Conservation (phyloP, 169 alveolate genomes). For the Plasmodium vivax region DNA sequence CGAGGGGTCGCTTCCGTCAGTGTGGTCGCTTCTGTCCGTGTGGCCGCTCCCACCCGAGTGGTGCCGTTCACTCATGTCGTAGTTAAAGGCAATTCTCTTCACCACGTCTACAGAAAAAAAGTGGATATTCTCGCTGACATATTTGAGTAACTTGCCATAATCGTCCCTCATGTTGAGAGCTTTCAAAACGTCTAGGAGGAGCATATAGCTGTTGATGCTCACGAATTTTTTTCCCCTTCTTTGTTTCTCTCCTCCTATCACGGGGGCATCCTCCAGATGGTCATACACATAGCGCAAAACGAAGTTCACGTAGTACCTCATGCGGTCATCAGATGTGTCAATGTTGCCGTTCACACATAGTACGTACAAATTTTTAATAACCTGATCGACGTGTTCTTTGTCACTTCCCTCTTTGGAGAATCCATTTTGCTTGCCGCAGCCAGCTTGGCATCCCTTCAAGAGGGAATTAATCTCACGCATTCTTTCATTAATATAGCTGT, state of each 20-base stretch:
- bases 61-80: not conserved
- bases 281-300: constrained; percentile 13
- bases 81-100: constrained; percentile 41
- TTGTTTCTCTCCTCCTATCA: not conserved
- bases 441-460: not conserved
- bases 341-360: constrained; percentile 70
- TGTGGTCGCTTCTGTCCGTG: no score
- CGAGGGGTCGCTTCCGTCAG: no score
- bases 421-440: not conserved
- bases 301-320: constrained; percentile 20
- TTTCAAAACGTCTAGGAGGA: constrained; percentile 31
- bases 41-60: not conserved
- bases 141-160: constrained; percentile 19
- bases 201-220: constrained; percentile 31
- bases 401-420: not conserved
- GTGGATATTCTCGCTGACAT: constrained; percentile 39
- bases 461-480: constrained; percentile 24
- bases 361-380: constrained; percentile 24
- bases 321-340: constrained; percentile 27
- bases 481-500: constrained; percentile 43
- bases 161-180: constrained; percentile 25
- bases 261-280: not conserved
- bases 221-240: not conserved
- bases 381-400: constrained; percentile 5
- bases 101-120: constrained; percentile 51